Percentiles rank a stretch among this genome's conserved stretches.
Conservation (phyloP, 371 early-diverging fungal species). For the Mucor lusitanicus region DNA sequence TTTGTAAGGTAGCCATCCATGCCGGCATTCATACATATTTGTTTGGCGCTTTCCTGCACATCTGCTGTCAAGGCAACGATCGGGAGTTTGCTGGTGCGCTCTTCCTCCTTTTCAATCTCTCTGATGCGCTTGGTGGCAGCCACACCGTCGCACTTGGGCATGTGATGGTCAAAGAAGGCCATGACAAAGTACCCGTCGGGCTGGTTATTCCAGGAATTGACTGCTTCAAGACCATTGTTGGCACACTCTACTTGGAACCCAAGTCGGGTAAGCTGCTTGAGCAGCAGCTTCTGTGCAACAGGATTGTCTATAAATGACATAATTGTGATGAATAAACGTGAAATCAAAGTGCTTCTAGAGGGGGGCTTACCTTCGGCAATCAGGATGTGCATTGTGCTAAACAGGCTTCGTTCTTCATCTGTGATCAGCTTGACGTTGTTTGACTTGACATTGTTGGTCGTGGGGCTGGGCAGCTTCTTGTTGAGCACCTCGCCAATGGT, state of each 20-base stretch:
- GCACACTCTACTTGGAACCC: conserved; percentile 47
- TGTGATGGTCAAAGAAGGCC: conserved; percentile 53
- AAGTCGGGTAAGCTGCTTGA: conserved; percentile 44
- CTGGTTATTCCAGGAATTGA: conserved; percentile 35
- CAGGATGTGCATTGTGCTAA: conserved; percentile 40
- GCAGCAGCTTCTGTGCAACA: conserved; percentile 45
- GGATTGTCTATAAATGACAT: conserved; percentile 39
- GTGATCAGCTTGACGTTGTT: conserved; percentile 21
- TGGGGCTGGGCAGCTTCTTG: not conserved
- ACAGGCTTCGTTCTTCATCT: conserved; percentile 30
- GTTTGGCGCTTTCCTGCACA: conserved; percentile 50
- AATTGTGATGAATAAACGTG: not conserved
- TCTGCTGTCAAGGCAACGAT: conserved; percentile 49
- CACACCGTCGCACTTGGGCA: conserved; percentile 55
- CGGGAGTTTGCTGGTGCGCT: conserved; percentile 17
- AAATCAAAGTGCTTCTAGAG: too few relatives aligned
- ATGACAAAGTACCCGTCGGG: conserved; percentile 35
- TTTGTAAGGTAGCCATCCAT: conserved; percentile 53
- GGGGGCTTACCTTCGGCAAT: conserved; percentile 54
- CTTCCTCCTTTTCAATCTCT: conserved; percentile 28
- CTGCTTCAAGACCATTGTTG: conserved; percentile 48
- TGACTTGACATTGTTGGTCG: not conserved
- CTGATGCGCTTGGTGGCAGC: conserved; percentile 47
- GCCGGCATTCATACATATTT: conserved; percentile 50
- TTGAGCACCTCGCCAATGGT: conserved; percentile 34